phyloP scores from a whole-genome alignment of 352 stramenopile genomes.

The Globisporangium megalacanthum region DNA sequence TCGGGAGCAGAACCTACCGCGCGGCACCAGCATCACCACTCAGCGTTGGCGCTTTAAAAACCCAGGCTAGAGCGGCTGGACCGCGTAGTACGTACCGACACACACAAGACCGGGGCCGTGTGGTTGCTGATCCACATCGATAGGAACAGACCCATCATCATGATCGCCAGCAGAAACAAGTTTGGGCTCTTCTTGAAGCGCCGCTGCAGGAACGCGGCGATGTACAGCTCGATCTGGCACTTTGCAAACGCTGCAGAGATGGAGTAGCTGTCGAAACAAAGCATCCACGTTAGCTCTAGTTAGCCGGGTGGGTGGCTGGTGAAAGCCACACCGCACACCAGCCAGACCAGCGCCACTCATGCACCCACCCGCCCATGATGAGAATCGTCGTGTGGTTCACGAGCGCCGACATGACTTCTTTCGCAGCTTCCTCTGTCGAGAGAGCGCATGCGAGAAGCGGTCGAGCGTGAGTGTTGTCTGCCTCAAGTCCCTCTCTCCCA shows the following conservation, averaged over 20 bases:
- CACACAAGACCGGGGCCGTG: slow-evolving; percentile 89
- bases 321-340: not conserved
- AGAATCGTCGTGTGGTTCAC: slow-evolving; percentile 92
- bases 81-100: slow-evolving; percentile 78
- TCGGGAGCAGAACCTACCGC: slow-evolving; percentile 65
- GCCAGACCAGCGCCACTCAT: not conserved
- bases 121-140: slow-evolving; percentile 94
- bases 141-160: slow-evolving; percentile 91
- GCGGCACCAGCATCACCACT: not conserved
- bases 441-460: slow-evolving; percentile 4
- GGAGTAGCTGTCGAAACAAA: slow-evolving; percentile 38
- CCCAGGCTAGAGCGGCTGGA: too few relatives aligned
- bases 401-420: slow-evolving; percentile 86
- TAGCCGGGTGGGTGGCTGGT: not conserved
- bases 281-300: not conserved
- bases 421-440: slow-evolving; percentile 63
- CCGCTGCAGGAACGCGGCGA: slow-evolving; percentile 84
- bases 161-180: slow-evolving; percentile 89
- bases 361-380: slow-evolving; percentile 83
- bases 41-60: not conserved
- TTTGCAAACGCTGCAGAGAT: slow-evolving; percentile 89
- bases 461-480: not conserved
- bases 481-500: too few relatives aligned
- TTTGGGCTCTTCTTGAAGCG: slow-evolving; percentile 87
- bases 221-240: slow-evolving; percentile 91